Percentiles rank a stretch among this genome's conserved stretches.
phyloP scores from a whole-genome alignment of 225 moss, liverwort and hornwort species.

The Thuidium tamariscinum region DNA sequence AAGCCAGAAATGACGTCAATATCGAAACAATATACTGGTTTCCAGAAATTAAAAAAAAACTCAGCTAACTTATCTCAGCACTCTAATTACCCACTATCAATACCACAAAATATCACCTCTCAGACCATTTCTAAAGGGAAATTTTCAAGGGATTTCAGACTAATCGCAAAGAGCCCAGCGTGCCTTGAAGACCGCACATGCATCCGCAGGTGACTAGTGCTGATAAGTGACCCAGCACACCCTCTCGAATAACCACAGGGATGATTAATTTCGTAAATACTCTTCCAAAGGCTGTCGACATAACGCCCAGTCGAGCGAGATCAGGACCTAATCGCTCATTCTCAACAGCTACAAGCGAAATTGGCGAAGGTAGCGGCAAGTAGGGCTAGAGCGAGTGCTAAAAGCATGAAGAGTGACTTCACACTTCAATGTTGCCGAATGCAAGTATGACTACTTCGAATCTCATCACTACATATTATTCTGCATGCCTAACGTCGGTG shows the following conservation, averaged over 20 bases:
- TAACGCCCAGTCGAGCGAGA: neutral
- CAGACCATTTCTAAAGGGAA: neutral
- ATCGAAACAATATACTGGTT: neutral
- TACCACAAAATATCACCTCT: neutral
- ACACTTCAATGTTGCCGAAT: neutral
- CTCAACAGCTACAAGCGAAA: neutral
- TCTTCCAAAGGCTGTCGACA: neutral
- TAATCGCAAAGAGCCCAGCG: neutral
- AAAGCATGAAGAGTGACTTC: neutral
- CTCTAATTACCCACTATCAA: neutral
- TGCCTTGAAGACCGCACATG: too few species aligned
- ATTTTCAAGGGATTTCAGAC: neutral
- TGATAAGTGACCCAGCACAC: neutral
- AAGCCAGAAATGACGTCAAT: neutral
- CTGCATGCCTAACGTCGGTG: neutral
- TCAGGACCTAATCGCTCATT: neutral
- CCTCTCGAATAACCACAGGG: too few species aligned
- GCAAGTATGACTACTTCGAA: neutral
- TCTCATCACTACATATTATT: neutral
- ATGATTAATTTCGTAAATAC: too few species aligned
- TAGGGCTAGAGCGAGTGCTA: neutral
- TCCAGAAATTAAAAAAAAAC: neutral
- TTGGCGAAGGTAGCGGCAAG: neutral
- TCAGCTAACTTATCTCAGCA: neutral
- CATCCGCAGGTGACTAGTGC: neutral